A percentile compares a stretch with the other conserved stretches of the same genome.
These are phyloP conservation scores for Stagonosporopsis chrysanthemi DNA, from an alignment of 2,329 filamentous ascomycete genomes.

Conservation along the genomic window DNA sequence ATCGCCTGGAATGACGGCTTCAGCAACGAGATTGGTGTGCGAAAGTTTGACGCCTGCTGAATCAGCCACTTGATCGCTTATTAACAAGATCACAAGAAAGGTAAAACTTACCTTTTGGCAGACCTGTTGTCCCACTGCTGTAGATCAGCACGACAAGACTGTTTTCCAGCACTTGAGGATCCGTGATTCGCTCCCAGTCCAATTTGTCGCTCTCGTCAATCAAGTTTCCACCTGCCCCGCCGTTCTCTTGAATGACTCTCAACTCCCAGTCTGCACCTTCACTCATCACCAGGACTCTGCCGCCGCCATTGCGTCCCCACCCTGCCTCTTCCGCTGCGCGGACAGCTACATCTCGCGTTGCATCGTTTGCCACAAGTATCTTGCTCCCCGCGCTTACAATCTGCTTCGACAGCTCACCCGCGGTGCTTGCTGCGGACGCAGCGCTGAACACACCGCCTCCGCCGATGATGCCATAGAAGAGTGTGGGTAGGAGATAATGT, in stretches of 20 bases:
- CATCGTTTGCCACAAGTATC: slow-evolving; percentile 57
- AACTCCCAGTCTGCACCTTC: slow-evolving; percentile 51
- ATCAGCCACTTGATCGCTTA: not conserved
- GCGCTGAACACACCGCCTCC: slow-evolving; percentile 67
- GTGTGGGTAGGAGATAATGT: slow-evolving; percentile 61
- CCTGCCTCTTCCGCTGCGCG: slow-evolving; percentile 59
- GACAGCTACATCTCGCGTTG: slow-evolving; percentile 57
- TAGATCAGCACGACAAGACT: slow-evolving; percentile 57
- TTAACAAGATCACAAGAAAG: not conserved
- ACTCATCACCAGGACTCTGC: slow-evolving; percentile 61
- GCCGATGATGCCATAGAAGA: slow-evolving; percentile 65
- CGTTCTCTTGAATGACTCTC: slow-evolving; percentile 42
- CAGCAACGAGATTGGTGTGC: slow-evolving; percentile 54
- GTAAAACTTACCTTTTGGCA: slow-evolving; percentile 52
- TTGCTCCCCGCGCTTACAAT: slow-evolving; percentile 54
- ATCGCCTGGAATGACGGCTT: slow-evolving; percentile 45
- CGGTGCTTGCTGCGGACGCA: slow-evolving; percentile 60
- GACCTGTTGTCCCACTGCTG: slow-evolving; percentile 57
- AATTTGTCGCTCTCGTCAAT: slow-evolving; percentile 52
- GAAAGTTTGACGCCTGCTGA: slow-evolving; percentile 51
- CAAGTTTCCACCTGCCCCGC: slow-evolving; percentile 27
- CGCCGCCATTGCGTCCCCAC: slow-evolving; percentile 42
- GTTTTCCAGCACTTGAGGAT: slow-evolving; percentile 56
- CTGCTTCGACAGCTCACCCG: slow-evolving; percentile 60
- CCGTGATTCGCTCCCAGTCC: slow-evolving; percentile 64